Conservation (phyloP, 805 yeast genomes). For the Starmerella potacharoeniae region DNA sequence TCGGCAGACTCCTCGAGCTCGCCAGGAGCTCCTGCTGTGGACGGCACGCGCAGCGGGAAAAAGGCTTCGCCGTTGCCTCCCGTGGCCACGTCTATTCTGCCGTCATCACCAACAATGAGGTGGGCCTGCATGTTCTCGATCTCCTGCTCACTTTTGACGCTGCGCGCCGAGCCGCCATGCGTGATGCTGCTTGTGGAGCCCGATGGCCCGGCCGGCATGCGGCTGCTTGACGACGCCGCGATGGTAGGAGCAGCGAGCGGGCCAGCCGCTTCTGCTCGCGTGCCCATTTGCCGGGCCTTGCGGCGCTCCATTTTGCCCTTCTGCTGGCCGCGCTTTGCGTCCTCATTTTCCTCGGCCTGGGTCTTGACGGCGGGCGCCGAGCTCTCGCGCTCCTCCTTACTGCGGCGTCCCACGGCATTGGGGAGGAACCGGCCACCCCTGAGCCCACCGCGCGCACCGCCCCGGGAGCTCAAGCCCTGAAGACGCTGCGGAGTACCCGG, state of each 20-base stretch:
- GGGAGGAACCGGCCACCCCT: conserved; percentile 51
- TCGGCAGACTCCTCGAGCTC: conserved; percentile 15
- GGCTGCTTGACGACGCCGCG: conserved; percentile 11
- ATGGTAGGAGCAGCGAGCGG: conserved; percentile 29
- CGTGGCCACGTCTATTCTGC: conserved; percentile 15
- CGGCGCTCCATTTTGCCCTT: conserved; percentile 15
- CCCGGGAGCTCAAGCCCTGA: conserved; percentile 15
- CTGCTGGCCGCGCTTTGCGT: not conserved
- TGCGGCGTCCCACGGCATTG: conserved; percentile 71
- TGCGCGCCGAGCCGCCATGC: conserved; percentile 8
- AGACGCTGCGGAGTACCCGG: conserved; percentile 12
- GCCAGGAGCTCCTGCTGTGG: conserved; percentile 2
- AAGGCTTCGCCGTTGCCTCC: conserved; percentile 6
- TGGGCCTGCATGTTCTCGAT: conserved; percentile 8
- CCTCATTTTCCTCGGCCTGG: conserved; percentile 22
- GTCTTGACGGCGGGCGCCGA: conserved; percentile 48
- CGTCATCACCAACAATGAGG: conserved; percentile 5
- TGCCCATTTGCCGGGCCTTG: conserved; percentile 15
- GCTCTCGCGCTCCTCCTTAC: conserved; percentile 74
- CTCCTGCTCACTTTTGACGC: conserved; percentile 15
- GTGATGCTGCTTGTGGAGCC: not conserved
- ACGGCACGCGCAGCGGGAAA: conserved; percentile 21
- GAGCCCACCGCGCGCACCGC: conserved; percentile 11
- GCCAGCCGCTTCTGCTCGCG: conserved; percentile 27
- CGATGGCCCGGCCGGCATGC: not conserved